A percentile compares a stretch with the other conserved stretches of the same genome.
These are phyloP conservation scores for Fusarium penzigii DNA, from an alignment of 2,329 filamentous ascomycete species.

Conservation along the genomic window DNA sequence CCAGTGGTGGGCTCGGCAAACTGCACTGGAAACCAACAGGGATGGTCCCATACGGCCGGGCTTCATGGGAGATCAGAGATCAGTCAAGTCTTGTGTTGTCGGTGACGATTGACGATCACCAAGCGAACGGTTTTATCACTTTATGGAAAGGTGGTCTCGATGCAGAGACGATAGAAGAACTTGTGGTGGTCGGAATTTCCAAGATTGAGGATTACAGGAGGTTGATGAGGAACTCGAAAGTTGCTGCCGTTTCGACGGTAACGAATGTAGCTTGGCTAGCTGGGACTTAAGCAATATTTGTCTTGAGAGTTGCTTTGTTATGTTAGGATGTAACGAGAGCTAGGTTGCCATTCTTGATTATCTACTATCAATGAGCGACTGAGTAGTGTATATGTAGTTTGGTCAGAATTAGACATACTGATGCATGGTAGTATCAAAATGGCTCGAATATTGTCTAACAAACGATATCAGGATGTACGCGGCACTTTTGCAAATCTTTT, in stretches of 20 bases:
- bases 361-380: too few relatives aligned
- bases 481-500: too few relatives aligned
- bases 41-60: constrained; percentile 4
- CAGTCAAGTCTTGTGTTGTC: constrained; percentile 4
- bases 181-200: constrained; percentile 3
- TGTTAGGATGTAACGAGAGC: too few relatives aligned
- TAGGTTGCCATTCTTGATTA: too few relatives aligned
- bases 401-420: too few relatives aligned
- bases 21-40: constrained; percentile 6
- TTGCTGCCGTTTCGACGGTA: background rate
- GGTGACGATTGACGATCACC: constrained; percentile 3
- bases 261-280: constrained; percentile 2
- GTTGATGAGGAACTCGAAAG: constrained; percentile 1
- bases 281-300: too few relatives aligned
- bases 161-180: constrained; percentile 1
- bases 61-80: constrained; percentile 6
- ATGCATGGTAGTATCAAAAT: too few relatives aligned
- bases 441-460: too few relatives aligned
- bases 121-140: constrained; percentile 1
- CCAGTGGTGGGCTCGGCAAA: background rate
- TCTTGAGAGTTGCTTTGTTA: too few relatives aligned
- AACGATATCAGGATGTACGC: too few relatives aligned
- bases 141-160: constrained; percentile 2
- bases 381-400: too few relatives aligned
- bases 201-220: constrained; percentile 5